Evolutionary conservation across 495 filamentous ascomycete species (phyloP), one percentile per base, ranked within the genome.

Genomic region (Hyaloscypha finlandica): DNA sequence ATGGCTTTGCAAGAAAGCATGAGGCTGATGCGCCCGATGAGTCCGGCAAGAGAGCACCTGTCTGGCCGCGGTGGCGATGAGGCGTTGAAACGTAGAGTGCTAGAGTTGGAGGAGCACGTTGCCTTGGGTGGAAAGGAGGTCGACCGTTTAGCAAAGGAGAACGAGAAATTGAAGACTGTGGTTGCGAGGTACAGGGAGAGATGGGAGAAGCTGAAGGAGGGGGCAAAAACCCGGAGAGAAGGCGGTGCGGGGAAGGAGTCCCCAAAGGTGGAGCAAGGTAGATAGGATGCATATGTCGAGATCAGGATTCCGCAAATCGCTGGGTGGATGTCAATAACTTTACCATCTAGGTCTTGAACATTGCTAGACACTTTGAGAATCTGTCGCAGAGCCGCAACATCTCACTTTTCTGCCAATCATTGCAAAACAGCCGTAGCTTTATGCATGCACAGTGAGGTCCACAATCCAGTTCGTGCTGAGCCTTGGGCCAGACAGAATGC

Each of bases 141-240:
- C 64, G 84, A 86, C 11, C 77, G 80, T 35, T 73, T 88, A 61
- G 84, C 81, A 48, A 84, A 83, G 62, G 88, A 92, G 66, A 89
- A 93, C 69, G 85, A 89, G 65, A 93, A 90, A 74, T 77, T 92
- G 54, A 83, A 85, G 53, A 81, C 79, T 48, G 87, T 88, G 6
- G 77, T 94, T 22, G 81, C 81, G 14, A 83, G 86, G 64, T 96
- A 96, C 74, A 76, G 90, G 32, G 89, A 92, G 62, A 83, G 87
- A 67, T 97, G 91, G 90, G 90, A 96, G 77, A 89, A 89, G 76
- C 79, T 97, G 72, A 94, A 95, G 75, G 89, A 91, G 20, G 88
- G 90, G 0, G 93, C 93, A 14, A 93, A 90, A 76, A 88, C 85
- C 1, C 73, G 86, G 57, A 77, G 86, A 45, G 85, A 84, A 66